Percentiles rank a stretch among this genome's conserved stretches.
Evolutionary conservation across 2,329 filamentous ascomycete genomes (phyloP).

Genomic region (Pseudopyrenochaeta lycopersici): DNA sequence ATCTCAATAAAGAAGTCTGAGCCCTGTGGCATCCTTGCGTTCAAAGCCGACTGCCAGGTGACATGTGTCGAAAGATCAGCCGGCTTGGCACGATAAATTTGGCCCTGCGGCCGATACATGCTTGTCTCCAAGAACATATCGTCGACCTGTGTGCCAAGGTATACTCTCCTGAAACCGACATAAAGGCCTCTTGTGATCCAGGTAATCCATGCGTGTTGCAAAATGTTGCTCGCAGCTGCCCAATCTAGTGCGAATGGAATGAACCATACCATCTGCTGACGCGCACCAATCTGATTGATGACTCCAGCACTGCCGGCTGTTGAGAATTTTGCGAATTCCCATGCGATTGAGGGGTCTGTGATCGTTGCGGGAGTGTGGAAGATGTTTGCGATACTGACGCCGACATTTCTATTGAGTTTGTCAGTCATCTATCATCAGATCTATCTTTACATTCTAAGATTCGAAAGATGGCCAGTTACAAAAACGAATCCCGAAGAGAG

Average conservation of each 20-base stretch:
- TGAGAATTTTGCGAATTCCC: constrained; percentile 58
- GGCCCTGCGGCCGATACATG: constrained; percentile 55
- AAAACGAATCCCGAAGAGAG: too few relatives aligned
- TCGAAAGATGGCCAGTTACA: too few relatives aligned
- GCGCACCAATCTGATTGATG: constrained; percentile 65
- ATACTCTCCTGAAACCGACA: constrained; percentile 64
- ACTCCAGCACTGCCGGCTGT: constrained; percentile 64
- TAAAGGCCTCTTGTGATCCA: constrained; percentile 69
- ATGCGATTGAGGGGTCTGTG: constrained; percentile 62
- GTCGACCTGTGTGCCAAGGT: constrained; percentile 67
- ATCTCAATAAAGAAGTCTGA: constrained; percentile 49
- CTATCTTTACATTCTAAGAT: background rate
- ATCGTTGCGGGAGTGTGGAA: constrained; percentile 69
- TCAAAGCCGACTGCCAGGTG: constrained; percentile 39
- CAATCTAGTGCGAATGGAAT: constrained; percentile 62
- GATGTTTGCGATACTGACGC: constrained; percentile 50
- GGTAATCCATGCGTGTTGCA: constrained; percentile 70
- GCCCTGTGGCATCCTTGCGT: constrained; percentile 42
- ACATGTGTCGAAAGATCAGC: constrained; percentile 42
- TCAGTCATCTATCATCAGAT: constrained; percentile 10
- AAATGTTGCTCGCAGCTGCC: constrained; percentile 64
- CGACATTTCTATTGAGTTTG: constrained; percentile 26
- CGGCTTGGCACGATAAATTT: constrained; percentile 58
- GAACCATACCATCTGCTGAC: constrained; percentile 71
- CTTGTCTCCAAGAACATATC: constrained; percentile 66